Evolutionary conservation across 768 basidiomycete species (phyloP).

Genomic region (Pisolithus microcarpus): DNA sequence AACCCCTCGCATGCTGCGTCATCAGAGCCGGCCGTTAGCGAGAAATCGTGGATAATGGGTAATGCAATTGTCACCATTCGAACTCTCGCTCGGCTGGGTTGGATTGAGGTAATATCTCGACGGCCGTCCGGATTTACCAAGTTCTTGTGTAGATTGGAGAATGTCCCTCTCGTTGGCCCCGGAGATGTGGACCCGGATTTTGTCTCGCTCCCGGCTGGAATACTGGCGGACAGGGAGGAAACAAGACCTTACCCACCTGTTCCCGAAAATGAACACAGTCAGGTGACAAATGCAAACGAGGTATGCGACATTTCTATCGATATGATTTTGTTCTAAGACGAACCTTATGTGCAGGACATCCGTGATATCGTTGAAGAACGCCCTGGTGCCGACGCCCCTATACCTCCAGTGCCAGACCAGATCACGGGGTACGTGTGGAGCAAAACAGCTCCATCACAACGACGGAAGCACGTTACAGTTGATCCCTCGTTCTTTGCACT

Average conservation of each 20-base stretch:
- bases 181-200: constrained; percentile 82
- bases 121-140: constrained; percentile 85
- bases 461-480: constrained; percentile 77
- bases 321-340: neutral
- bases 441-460: constrained; percentile 76
- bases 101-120: constrained; percentile 81
- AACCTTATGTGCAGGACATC: constrained; percentile 18
- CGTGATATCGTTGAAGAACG: constrained; percentile 7
- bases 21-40: constrained; percentile 36
- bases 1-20: constrained; percentile 12
- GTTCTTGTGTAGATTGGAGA: constrained; percentile 81
- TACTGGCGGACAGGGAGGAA: constrained; percentile 60
- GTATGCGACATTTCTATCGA: constrained; percentile 7
- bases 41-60: constrained; percentile 84
- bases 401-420: constrained; percentile 51
- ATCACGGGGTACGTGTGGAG: constrained; percentile 88
- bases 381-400: constrained; percentile 3
- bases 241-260: constrained; percentile 27
- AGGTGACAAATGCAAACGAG: neutral
- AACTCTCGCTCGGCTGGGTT: constrained; percentile 64
- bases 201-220: constrained; percentile 60
- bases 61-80: constrained; percentile 81
- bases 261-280: constrained; percentile 14
- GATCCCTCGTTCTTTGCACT: constrained; percentile 83
- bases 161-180: constrained; percentile 76